Conservation (phyloP, 371 early-diverging fungal species). For the Apophysomyces ossiformis region DNA sequence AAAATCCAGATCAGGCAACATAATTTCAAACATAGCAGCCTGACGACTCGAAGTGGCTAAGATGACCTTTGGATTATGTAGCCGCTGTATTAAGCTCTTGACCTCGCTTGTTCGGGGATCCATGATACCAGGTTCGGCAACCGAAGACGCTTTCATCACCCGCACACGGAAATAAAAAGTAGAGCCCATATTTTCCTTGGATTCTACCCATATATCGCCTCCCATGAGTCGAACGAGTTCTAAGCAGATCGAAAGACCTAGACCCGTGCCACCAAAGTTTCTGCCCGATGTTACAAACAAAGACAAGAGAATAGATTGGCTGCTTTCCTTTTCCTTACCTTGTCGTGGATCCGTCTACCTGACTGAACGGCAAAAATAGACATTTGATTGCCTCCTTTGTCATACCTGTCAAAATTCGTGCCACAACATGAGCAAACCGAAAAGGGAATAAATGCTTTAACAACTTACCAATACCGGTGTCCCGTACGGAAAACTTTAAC, state of each 20-base stretch:
- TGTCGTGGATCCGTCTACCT: slow-evolving; percentile 63
- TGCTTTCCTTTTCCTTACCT: slow-evolving; percentile 25
- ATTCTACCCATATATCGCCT: slow-evolving; percentile 58
- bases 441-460: slow-evolving; percentile 20
- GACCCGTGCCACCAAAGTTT: slow-evolving; percentile 67
- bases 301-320: background rate
- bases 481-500: slow-evolving; percentile 43
- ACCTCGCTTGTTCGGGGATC: slow-evolving; percentile 33
- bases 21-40: slow-evolving; percentile 32
- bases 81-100: slow-evolving; percentile 20
- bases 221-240: slow-evolving; percentile 60
- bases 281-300: slow-evolving; percentile 11
- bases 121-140: slow-evolving; percentile 29
- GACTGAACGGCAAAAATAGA: slow-evolving; percentile 61
- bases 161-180: slow-evolving; percentile 56
- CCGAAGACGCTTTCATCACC: slow-evolving; percentile 41
- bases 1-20: slow-evolving; percentile 29
- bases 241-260: slow-evolving; percentile 66
- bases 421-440: background rate
- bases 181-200: slow-evolving; percentile 52
- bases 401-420: slow-evolving; percentile 21
- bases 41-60: slow-evolving; percentile 27
- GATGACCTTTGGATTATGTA: slow-evolving; percentile 45
- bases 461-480: slow-evolving; percentile 54
- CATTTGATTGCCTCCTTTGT: slow-evolving; percentile 51